phyloP scores from a whole-genome alignment of 768 basidiomycete genomes.

The Hebeloma cylindrosporum region DNA sequence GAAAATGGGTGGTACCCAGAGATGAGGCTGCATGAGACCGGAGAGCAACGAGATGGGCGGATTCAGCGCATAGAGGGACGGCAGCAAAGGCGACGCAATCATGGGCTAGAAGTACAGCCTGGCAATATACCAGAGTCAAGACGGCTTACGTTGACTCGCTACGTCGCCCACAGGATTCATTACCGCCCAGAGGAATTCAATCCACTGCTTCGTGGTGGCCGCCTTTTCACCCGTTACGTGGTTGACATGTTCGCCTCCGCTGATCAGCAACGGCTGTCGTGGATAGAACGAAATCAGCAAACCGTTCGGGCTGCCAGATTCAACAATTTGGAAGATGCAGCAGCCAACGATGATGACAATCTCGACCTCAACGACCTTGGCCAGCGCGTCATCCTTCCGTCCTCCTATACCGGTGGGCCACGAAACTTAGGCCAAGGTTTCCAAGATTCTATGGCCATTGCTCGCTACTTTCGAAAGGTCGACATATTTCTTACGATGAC shows the following conservation, averaged over 20 bases:
- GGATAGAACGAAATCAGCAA: constrained; percentile 31
- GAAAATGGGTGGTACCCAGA: constrained; percentile 28
- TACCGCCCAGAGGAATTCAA: constrained; percentile 22
- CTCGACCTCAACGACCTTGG: constrained; percentile 34
- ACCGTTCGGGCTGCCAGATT: constrained; percentile 33
- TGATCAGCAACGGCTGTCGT: constrained; percentile 39
- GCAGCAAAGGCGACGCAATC: constrained; percentile 15
- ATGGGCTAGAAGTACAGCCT: constrained; percentile 11
- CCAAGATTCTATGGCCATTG: constrained; percentile 51
- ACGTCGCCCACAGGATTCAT: constrained; percentile 35
- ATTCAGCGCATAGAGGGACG: constrained; percentile 1
- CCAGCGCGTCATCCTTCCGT: constrained; percentile 36
- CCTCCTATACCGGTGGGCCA: constrained; percentile 39
- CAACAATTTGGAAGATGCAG: constrained; percentile 28
- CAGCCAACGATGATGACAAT: constrained; percentile 19
- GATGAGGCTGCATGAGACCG: constrained; percentile 1
- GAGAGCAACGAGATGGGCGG: neutral
- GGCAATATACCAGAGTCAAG: constrained; percentile 12
- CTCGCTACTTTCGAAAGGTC: constrained; percentile 32
- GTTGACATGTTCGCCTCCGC: constrained; percentile 37
- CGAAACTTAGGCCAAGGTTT: constrained; percentile 42
- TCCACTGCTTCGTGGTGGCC: constrained; percentile 33
- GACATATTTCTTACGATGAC: constrained; percentile 57
- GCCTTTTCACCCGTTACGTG: constrained; percentile 40
- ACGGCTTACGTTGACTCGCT: constrained; percentile 29